Evolutionary conservation across 2,329 filamentous ascomycete species (phyloP), one percentile per base, ranked within the genome.

Genomic region (Fragosphaeria purpurea): DNA sequence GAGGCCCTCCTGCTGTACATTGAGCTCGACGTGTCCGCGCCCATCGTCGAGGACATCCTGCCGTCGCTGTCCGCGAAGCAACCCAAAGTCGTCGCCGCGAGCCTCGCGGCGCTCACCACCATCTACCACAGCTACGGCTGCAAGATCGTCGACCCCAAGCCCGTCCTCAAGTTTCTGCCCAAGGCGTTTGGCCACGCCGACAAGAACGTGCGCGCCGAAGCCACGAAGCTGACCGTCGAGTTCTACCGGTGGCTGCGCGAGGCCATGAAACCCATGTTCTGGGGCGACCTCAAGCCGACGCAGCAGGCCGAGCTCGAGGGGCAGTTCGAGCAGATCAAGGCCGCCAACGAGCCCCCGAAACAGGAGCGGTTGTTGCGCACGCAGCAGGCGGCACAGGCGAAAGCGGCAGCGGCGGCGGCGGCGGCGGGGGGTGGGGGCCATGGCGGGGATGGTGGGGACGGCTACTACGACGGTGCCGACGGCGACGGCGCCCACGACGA

Each of bases 231-330:
- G 51, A 86, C 91, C 0, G 88, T 96, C 45, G 94, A 98, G 64
- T 80, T 98, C 52, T 98, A 98, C 68, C 77, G 93, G 67, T 98
- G 94, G 93, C 75, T 98, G 37, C 86, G 91, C 58, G 93, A 98
- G 57, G 91, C 91, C 9, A 96, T 98, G 83, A 98, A 98, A 65
- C 88, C 91, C 39, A 85, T 97, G 68, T 97, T 98, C 65, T 98
- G 93, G 90, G 82, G 79, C 43, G 93, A 98, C 53, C 69, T 98
- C 54, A 98, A 98, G 65, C 86, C 91, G 1, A 91, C 95, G 0
- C 93, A 98, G 63, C 93, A 98, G 66, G 82, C 84, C 55, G 94
- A 98, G 62, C 71, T 98, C 51, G 94, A 98, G 62, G 86, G 90
- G 40, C 79, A 95, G 46, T 98, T 98, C 56, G 93, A 97, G 61